Percentiles rank a stretch among this genome's conserved stretches.
phyloP scores from a whole-genome alignment of 169 alveolate genomes.

The Condylostoma magnum region DNA sequence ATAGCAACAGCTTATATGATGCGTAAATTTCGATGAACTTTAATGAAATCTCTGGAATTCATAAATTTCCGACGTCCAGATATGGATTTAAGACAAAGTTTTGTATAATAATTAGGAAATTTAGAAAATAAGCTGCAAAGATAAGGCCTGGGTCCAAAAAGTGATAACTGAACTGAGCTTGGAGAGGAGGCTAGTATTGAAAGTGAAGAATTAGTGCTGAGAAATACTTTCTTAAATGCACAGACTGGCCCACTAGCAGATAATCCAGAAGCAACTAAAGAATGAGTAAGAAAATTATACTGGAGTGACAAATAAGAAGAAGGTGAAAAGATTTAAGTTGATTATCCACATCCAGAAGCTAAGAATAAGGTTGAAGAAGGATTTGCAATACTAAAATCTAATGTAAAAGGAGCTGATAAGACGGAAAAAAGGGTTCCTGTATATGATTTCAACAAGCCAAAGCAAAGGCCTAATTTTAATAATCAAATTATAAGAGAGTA shows the following conservation, averaged over 20 bases:
- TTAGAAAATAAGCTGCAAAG: conserved; percentile 57
- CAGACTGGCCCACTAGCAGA: conserved; percentile 32
- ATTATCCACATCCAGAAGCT: neutral
- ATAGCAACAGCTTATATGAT: conserved; percentile 79
- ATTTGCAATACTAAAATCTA: neutral
- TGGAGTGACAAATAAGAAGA: neutral
- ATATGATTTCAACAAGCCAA: no score
- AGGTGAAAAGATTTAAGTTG: no score
- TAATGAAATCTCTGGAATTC: conserved; percentile 75
- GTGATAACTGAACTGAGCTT: neutral
- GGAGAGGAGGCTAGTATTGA: neutral
- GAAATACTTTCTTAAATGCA: conserved; percentile 78
- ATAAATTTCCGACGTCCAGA: conserved; percentile 77
- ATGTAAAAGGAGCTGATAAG: conserved; percentile 19
- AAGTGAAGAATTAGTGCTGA: conserved; percentile 65
- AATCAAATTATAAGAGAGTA: no score
- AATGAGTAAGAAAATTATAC: neutral
- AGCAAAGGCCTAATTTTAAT: no score
- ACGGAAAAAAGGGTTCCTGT: conserved; percentile 7
- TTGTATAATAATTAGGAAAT: conserved; percentile 58
- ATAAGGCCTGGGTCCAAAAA: neutral
- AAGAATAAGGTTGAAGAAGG: conserved; percentile 23
- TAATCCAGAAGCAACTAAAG: neutral
- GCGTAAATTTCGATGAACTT: conserved; percentile 72
- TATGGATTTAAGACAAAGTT: conserved; percentile 72